Conservation (phyloP, 2,329 filamentous ascomycete species). For the Monosporascus ibericus region DNA sequence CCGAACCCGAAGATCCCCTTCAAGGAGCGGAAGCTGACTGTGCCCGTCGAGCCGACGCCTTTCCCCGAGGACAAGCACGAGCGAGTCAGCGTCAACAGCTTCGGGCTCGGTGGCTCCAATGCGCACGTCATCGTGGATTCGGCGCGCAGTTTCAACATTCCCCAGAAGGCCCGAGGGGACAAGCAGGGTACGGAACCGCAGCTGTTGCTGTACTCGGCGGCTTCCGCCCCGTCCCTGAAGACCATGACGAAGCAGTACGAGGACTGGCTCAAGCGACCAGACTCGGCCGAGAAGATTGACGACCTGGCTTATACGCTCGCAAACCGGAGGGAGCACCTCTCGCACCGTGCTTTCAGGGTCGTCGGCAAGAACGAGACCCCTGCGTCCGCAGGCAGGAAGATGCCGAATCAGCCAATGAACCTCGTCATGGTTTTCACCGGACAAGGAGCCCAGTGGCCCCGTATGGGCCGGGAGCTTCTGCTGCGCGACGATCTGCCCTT, state of each 20-base stretch:
- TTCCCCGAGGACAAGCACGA: no score
- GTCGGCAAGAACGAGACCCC: not conserved
- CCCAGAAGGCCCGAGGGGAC: no score
- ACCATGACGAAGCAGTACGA: no score
- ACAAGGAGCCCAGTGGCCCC: conserved; percentile 29
- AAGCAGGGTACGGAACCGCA: no score
- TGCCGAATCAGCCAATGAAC: not conserved
- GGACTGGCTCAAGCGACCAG: no score
- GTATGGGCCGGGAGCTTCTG: conserved; percentile 22
- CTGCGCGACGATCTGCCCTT: conserved; percentile 1
- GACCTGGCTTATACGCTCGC: not conserved
- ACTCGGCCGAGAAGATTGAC: no score
- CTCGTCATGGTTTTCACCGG: conserved; percentile 15
- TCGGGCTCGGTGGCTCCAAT: no score
- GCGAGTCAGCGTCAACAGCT: no score
- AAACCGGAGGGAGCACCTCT: not conserved
- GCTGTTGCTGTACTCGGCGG: no score
- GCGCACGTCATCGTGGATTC: no score
- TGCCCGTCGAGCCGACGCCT: conserved; percentile 6
- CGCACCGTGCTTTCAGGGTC: not conserved
- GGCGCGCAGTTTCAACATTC: no score
- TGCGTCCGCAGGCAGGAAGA: not conserved
- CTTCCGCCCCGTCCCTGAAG: no score
- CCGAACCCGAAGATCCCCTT: conserved; percentile 23
- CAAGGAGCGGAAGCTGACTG: conserved; percentile 12